Percentiles rank a stretch among this genome's conserved stretches.
Evolutionary conservation across 768 basidiomycete genomes (phyloP).

Genomic region (Roridomyces roridus): DNA sequence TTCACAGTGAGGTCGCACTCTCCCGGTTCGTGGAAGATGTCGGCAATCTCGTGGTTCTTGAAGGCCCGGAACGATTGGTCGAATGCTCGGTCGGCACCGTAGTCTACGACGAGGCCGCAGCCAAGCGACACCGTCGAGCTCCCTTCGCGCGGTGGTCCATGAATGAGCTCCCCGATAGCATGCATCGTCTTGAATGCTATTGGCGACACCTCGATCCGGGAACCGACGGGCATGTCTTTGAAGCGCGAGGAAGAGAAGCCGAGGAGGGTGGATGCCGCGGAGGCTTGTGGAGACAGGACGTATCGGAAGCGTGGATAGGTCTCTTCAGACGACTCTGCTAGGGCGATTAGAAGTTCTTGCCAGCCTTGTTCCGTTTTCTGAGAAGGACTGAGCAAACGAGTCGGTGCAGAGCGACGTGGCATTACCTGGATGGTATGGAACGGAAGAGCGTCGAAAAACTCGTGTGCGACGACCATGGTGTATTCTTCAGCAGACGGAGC

Average conservation of each 20-base stretch:
- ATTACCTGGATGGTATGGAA: constrained; percentile 87
- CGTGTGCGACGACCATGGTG: constrained; percentile 92
- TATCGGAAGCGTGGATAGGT: constrained; percentile 56
- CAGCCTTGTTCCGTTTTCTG: constrained; percentile 84
- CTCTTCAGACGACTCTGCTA: too few species aligned
- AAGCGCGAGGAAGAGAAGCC: constrained; percentile 76
- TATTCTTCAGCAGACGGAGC: constrained; percentile 55
- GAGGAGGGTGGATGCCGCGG: too few species aligned
- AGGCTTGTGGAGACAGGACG: constrained; percentile 66
- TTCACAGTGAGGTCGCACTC: constrained; percentile 94
- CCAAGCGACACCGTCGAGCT: constrained; percentile 40
- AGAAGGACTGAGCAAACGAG: not conserved
- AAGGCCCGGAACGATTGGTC: constrained; percentile 93
- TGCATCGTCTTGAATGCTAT: constrained; percentile 72
- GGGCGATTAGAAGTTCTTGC: too few species aligned
- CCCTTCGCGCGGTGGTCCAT: too few species aligned
- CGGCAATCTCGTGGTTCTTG: constrained; percentile 83
- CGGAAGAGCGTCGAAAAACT: constrained; percentile 97
- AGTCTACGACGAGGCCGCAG: constrained; percentile 87
- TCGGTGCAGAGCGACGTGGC: not conserved
- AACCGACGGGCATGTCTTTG: too few species aligned
- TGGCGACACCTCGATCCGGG: constrained; percentile 86
- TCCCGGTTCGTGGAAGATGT: constrained; percentile 86
- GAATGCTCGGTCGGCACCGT: constrained; percentile 76
- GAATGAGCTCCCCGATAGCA: too few species aligned